Conservation (phyloP, 129 eudicot species). For the Flaveria trinervia region DNA sequence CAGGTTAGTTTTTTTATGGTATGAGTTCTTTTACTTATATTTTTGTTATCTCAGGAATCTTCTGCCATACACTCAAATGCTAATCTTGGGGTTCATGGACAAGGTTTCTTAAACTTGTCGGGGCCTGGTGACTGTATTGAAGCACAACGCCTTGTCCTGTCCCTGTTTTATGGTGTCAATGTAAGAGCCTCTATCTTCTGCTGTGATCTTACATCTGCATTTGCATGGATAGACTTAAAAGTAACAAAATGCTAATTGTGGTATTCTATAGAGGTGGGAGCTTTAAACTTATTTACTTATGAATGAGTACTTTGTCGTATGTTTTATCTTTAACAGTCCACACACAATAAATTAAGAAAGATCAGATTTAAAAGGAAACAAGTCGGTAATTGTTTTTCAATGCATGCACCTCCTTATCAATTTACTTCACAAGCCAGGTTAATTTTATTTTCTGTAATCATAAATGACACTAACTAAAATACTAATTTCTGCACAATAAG, state of each 20-base stretch:
- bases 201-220: slow-evolving; percentile 21
- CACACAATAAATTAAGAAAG: neutral
- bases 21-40: slow-evolving; percentile 21
- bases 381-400: slow-evolving; percentile 7
- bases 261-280: slow-evolving; percentile 1
- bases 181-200: slow-evolving; percentile 47
- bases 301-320: neutral
- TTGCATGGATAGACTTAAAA: neutral
- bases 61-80: slow-evolving; percentile 90
- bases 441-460: neutral
- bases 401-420: neutral
- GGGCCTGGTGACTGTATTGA: slow-evolving; percentile 94
- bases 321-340: neutral
- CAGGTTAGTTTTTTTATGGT: neutral
- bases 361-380: neutral
- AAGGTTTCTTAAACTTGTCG: slow-evolving; percentile 86
- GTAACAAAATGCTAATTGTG: slow-evolving; percentile 13
- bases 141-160: slow-evolving; percentile 88
- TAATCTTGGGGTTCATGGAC: slow-evolving; percentile 97
- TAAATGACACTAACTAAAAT: neutral
- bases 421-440: neutral
- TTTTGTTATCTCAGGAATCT: slow-evolving; percentile 59
- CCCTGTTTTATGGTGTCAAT: slow-evolving; percentile 85
- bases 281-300: neutral
- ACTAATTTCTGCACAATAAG: neutral